phyloP scores from a whole-genome alignment of 2,329 filamentous ascomycete genomes.

The Endothia cerciana region DNA sequence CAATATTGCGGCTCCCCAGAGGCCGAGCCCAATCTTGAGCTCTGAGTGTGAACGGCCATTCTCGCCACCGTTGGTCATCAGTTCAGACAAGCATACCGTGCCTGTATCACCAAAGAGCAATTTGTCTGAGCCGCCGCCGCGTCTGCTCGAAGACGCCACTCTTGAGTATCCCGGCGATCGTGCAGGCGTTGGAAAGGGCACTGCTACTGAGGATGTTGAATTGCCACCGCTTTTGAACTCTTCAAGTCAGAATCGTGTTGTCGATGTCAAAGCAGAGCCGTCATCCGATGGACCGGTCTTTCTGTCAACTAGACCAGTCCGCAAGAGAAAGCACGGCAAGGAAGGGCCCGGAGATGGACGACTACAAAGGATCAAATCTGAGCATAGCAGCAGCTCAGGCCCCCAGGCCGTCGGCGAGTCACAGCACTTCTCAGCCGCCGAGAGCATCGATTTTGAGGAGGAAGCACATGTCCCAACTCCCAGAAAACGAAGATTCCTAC shows the following conservation, averaged over 20 bases:
- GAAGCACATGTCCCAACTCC: constrained; percentile 49
- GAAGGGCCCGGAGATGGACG: constrained; percentile 29
- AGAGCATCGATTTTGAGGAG: constrained; percentile 65
- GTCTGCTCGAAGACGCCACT: background rate
- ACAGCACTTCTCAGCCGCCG: constrained; percentile 46
- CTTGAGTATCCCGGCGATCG: constrained; percentile 14
- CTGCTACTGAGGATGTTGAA: constrained; percentile 22
- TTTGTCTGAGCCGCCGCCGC: background rate
- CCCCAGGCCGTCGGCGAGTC: constrained; percentile 35
- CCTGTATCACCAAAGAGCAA: background rate
- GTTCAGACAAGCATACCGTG: background rate
- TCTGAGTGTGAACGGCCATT: constrained; percentile 2
- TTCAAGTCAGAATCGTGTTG: background rate
- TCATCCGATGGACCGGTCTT: constrained; percentile 58
- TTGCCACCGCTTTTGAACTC: constrained; percentile 39
- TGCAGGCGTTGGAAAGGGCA: background rate
- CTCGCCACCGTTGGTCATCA: constrained; percentile 4
- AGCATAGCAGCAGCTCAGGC: constrained; percentile 41
- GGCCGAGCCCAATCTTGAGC: background rate
- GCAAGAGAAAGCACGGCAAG: constrained; percentile 49
- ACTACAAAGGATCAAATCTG: constrained; percentile 48
- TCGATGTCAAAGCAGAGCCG: constrained; percentile 53
- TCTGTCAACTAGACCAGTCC: constrained; percentile 53
- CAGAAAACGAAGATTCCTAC: constrained; percentile 38
- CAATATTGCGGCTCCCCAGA: background rate